phyloP scores from a whole-genome alignment of 495 filamentous ascomycete genomes.

The Glonium stellatum region DNA sequence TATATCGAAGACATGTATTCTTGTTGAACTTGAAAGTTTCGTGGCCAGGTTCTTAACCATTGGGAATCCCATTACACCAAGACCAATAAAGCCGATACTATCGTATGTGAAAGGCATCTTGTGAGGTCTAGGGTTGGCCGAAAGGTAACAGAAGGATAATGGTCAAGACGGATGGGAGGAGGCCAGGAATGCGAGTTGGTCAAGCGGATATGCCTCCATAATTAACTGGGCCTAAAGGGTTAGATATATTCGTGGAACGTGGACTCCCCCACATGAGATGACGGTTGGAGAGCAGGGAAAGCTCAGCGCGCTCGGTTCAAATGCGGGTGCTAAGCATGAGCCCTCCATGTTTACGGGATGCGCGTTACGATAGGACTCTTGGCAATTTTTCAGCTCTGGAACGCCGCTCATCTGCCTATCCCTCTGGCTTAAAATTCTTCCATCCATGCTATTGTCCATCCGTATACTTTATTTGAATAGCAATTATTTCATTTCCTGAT shows the following conservation, averaged over 20 bases:
- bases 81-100: slow-evolving; percentile 44
- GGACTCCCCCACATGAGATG: background rate
- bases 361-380: too few species aligned
- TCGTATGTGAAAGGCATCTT: slow-evolving; percentile 2
- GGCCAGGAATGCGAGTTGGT: background rate
- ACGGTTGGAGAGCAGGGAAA: too few species aligned
- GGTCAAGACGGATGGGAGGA: background rate
- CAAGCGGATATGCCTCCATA: background rate
- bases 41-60: slow-evolving; percentile 40
- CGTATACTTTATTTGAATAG: too few species aligned
- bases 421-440: too few species aligned
- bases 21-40: slow-evolving; percentile 33
- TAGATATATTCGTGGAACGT: background rate
- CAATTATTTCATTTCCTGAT: too few species aligned
- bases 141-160: background rate
- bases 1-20: slow-evolving; percentile 41
- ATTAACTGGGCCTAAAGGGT: background rate
- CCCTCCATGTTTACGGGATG: too few species aligned
- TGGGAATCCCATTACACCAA: slow-evolving; percentile 44
- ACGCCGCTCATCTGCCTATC: too few species aligned
- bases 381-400: too few species aligned
- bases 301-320: too few species aligned
- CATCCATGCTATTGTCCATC: too few species aligned
- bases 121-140: background rate
- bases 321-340: too few species aligned